Evolutionary conservation across 1,284 basidiomycete species (phyloP), one percentile per base, ranked within the genome.

Genomic region (Trametes hirsuta): DNA sequence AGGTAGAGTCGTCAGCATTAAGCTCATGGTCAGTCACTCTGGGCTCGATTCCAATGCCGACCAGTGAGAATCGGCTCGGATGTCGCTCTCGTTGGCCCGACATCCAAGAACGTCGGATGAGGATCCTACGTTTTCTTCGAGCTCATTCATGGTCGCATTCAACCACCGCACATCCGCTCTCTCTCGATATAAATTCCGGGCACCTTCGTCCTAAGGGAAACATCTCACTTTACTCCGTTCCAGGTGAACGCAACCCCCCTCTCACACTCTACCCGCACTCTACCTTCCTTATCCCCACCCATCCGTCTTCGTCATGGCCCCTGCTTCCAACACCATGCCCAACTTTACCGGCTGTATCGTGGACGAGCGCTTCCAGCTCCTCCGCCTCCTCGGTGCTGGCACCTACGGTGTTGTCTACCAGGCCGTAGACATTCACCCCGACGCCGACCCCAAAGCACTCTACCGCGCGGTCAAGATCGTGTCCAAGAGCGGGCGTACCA

Each of bases 321-420:
- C 58, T 21, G 58, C 61, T 12, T n/a, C 39, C 40, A 37, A 46
- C 35, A 65, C 58, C 47, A 66, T 69, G 53, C 66, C 65, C 37
- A 57, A 67, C 62, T 60, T 69, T 52, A 46, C 61, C 47, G 59
- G 51, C 8, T 47, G n/a, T 40, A 42, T 60, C 45, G 11, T 65
- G 42, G 58, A 60, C 35, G 53, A 45, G 25, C 63, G 63, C 30
- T 65, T 53, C 45, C 42, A 63, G 22, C 51, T 65, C 30, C 47
- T 58, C 44, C 47, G 63, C 42, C 40, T 68, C 61, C 66, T 76
- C 50, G 74, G 75, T 30, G 49, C 67, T 36, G 75, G 75, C 24
- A 66, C 72, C 21, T 75, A 69, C 54, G 75, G 75, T 30, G 70
- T 70, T 30, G 74, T 76, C 51, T 75, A 76, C 63, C 65, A 66